These are phyloP conservation scores for Amanita muscaria DNA, from an alignment of 768 basidiomycete species.

Conservation along the genomic window DNA sequence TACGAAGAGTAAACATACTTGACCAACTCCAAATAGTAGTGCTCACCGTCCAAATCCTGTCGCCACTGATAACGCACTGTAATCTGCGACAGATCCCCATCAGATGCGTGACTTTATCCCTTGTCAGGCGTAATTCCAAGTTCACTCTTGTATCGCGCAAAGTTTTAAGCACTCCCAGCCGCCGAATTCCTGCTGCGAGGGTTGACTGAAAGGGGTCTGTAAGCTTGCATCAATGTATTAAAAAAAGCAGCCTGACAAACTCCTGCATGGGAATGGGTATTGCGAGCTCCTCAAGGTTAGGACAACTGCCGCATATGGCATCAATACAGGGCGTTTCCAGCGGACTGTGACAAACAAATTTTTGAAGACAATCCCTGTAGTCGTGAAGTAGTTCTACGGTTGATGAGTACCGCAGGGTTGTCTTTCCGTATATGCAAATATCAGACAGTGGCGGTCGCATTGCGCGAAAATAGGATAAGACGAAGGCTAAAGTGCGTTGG, in stretches of 20 bases:
- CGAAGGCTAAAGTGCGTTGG: constrained; percentile 22
- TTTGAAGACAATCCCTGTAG: constrained; percentile 33
- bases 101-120: constrained; percentile 20
- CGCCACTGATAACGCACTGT: constrained; percentile 38
- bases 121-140: not conserved
- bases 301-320: constrained; percentile 34
- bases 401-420: constrained; percentile 26
- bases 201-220: constrained; percentile 13
- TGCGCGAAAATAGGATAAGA: constrained; percentile 25
- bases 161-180: constrained; percentile 30
- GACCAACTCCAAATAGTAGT: constrained; percentile 3
- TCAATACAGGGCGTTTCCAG: constrained; percentile 31
- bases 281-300: constrained; percentile 39
- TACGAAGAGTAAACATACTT: not conserved
- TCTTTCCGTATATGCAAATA: constrained; percentile 28
- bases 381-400: constrained; percentile 33
- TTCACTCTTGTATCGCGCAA: constrained; percentile 30
- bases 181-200: constrained; percentile 28
- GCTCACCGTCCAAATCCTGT: constrained; percentile 49
- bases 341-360: constrained; percentile 38
- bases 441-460: constrained; percentile 26
- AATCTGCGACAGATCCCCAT: constrained; percentile 19
- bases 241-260: constrained; percentile 25
- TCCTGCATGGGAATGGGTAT: constrained; percentile 45
- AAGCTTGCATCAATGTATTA: not conserved